Conservation (phyloP, 2,329 filamentous ascomycete species). For the Beauveria australis region DNA sequence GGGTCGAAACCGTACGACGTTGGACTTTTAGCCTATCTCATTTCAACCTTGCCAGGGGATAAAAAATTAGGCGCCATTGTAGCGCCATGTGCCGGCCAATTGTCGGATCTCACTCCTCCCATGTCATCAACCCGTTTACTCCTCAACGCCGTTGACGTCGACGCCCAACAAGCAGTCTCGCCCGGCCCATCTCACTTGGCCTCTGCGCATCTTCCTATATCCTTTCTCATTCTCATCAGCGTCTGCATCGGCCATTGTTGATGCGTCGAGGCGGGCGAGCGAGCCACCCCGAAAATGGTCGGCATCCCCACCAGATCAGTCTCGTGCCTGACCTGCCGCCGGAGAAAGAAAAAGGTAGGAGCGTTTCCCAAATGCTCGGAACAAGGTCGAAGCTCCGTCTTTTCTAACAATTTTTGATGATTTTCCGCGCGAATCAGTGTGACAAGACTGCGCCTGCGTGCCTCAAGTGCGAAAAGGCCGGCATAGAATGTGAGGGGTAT, state of each 20-base stretch:
- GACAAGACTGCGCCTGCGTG: constrained; percentile 7
- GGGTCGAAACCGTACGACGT: background rate
- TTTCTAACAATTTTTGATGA: background rate
- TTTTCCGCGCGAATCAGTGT: background rate
- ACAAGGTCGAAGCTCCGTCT: background rate
- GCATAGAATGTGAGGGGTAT: constrained; percentile 11
- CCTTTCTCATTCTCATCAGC: background rate
- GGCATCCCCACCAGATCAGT: constrained; percentile 12
- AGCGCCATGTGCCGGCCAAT: background rate
- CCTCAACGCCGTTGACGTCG: constrained; percentile 2
- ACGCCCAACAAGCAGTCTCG: background rate
- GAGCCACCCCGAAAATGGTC: constrained; percentile 6
- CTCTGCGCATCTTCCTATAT: background rate
- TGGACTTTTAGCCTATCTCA: background rate
- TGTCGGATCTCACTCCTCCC: constrained; percentile 3
- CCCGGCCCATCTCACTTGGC: background rate
- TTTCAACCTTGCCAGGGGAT: background rate
- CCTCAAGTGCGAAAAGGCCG: constrained; percentile 8
- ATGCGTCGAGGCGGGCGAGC: constrained; percentile 3
- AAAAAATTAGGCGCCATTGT: background rate
- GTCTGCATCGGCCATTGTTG: background rate
- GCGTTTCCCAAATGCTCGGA: background rate
- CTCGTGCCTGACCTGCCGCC: constrained; percentile 11
- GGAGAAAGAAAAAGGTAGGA: constrained; percentile 9
- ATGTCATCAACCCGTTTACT: background rate